Percentiles rank a stretch among this genome's conserved stretches.
Conservation (phyloP, 805 yeast species). For the Kuraishia hungarica region DNA sequence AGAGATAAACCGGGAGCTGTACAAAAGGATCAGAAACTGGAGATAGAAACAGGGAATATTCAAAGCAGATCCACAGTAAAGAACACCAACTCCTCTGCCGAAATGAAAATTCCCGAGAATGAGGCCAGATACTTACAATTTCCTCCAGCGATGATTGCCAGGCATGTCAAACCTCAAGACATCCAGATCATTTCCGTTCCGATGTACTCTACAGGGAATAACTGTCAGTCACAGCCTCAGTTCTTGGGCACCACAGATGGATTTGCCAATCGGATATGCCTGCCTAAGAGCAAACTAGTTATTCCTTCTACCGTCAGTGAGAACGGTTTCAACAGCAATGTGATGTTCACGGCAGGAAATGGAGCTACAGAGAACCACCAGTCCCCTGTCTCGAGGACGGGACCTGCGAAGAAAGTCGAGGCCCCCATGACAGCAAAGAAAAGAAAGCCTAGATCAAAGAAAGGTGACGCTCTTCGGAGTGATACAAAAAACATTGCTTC, state of each 20-base stretch:
- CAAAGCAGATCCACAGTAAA: too few relatives aligned
- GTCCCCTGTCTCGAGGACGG: neutral
- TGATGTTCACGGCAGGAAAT: neutral
- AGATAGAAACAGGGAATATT: neutral
- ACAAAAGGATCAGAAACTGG: neutral
- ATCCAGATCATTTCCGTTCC: neutral
- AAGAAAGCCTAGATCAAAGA: neutral
- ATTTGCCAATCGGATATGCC: neutral
- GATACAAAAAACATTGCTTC: too few relatives aligned
- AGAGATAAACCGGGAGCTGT: neutral
- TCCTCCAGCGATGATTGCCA: neutral
- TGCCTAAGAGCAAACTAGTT: neutral
- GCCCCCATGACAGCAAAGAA: neutral
- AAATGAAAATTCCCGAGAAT: neutral
- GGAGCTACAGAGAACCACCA: neutral
- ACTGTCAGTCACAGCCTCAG: neutral
- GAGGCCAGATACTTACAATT: neutral
- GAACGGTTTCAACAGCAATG: neutral
- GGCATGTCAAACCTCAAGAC: neutral
- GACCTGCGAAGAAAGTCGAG: neutral
- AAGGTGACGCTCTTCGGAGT: neutral
- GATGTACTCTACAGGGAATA: neutral
- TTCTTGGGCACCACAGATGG: neutral
- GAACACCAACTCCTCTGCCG: neutral
- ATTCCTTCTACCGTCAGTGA: neutral